phyloP scores from a whole-genome alignment of 75 land plant species.

The Chamaecyparis obtusa region DNA sequence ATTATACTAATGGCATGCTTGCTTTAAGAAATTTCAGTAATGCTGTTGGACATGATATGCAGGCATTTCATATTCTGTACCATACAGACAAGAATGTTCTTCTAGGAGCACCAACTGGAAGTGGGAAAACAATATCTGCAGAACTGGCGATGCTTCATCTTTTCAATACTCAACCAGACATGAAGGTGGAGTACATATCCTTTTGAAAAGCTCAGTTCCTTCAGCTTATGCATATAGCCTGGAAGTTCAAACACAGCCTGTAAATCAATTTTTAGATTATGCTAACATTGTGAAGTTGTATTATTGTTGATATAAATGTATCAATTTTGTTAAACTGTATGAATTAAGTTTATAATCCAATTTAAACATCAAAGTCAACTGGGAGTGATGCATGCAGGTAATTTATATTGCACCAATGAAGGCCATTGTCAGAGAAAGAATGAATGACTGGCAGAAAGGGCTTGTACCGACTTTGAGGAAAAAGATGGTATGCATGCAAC shows the following conservation, averaged over 20 bases:
- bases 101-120: slow-evolving; percentile 98
- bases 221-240: not conserved
- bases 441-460: slow-evolving; percentile 87
- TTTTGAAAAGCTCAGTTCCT: not conserved
- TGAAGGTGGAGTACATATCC: slow-evolving; percentile 74
- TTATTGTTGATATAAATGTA: not conserved
- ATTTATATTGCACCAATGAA: slow-evolving; percentile 97
- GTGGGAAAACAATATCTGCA: slow-evolving; percentile 99
- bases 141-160: slow-evolving; percentile 95
- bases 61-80: slow-evolving; percentile 90
- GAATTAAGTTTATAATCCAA: not conserved
- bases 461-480: slow-evolving; percentile 77
- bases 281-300: not conserved
- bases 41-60: slow-evolving; percentile 12
- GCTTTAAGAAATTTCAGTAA: not conserved
- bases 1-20: not conserved
- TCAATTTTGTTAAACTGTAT: too few relatives aligned
- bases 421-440: slow-evolving; percentile 95
- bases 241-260: not conserved
- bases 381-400: slow-evolving; percentile 46
- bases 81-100: slow-evolving; percentile 94
- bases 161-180: slow-evolving; percentile 93
- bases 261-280: not conserved
- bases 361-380: not conserved
- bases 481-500: slow-evolving; percentile 58